Base-by-base conservation (phyloP, 106 monocot species). In the Dioscorea zingiberensis region DNA sequence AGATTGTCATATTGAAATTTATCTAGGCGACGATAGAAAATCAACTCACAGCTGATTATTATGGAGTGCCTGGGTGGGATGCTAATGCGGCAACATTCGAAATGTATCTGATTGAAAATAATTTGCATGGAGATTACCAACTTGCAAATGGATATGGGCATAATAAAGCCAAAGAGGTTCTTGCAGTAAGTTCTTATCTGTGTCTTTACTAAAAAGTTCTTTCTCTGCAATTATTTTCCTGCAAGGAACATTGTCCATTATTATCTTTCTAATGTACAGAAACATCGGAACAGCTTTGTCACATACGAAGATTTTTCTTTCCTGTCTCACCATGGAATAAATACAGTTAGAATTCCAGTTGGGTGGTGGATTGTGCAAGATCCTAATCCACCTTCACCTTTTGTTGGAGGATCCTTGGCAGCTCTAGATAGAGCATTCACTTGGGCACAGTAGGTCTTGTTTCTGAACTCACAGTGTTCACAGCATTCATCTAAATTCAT, bases 281-380 rank as follows among this genome's bases (percentile, higher is more conserved):
- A 77, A n/a, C 88, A 93, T 49, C 54, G 77, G 66, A 71, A 53
- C 67, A 93, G 48, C 27, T 93, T 88, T 48, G 51, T 93, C 51
- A 85, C 80, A 74, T 75, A 30, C 48, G 73, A 70, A 51, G 93
- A 93, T 77, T 93, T 88, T 80, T 49, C 65, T 67, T 88, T 88
- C 67, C 57, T 93, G 7, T 83, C 78, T 6, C 59, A 59, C 7
- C 68, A 76, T 69, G 88, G 83, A 27, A 88, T 93, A 77, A 93
- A 93, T 66, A 85, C 82, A 45, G 83, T 93, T 14, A 65, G 88
- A 66, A 93, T 93, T 75, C 88, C 88, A 64, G 85, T 93, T 61
- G 88, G 93, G 60, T 93, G 93, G 93, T 93, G 88, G 93, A 93
- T 93, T 73, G 74, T 71, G 24, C 58, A 73, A 54, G 93, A 93